Evolutionary conservation across 2,329 filamentous ascomycete genomes (phyloP).

Genomic region (Pseudocercospora crystallina): DNA sequence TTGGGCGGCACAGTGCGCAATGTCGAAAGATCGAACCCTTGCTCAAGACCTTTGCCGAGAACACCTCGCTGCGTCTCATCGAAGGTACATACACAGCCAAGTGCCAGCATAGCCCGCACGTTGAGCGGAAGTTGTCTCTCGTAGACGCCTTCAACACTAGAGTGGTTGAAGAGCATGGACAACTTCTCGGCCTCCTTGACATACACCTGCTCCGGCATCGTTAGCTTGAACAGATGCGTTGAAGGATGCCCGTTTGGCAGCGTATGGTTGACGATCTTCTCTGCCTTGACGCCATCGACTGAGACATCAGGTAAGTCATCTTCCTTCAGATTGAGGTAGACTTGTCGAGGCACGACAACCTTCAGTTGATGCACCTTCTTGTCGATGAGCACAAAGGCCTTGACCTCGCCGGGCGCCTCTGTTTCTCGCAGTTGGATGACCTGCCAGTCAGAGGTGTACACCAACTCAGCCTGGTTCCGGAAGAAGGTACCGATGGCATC

Average conservation of each 20-base stretch:
- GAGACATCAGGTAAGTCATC: slow-evolving; percentile 86
- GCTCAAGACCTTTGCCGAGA: slow-evolving; percentile 85
- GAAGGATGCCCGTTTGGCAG: slow-evolving; percentile 94
- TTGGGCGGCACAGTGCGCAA: slow-evolving; percentile 68
- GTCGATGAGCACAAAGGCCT: slow-evolving; percentile 88
- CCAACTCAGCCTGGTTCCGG: slow-evolving; percentile 84
- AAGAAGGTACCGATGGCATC: slow-evolving; percentile 71
- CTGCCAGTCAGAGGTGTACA: slow-evolving; percentile 94
- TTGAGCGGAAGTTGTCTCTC: slow-evolving; percentile 89
- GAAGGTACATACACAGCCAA: slow-evolving; percentile 90
- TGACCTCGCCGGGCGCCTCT: slow-evolving; percentile 80
- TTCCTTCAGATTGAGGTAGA: slow-evolving; percentile 89
- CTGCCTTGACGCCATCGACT: slow-evolving; percentile 79
- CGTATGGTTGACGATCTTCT: slow-evolving; percentile 90
- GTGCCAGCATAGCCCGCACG: slow-evolving; percentile 79
- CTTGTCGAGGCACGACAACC: slow-evolving; percentile 80
- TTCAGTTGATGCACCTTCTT: slow-evolving; percentile 86
- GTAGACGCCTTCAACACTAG: slow-evolving; percentile 95
- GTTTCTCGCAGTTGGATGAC: slow-evolving; percentile 82
- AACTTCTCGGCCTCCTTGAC: slow-evolving; percentile 82
- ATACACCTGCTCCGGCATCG: slow-evolving; percentile 84
- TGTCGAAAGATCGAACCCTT: slow-evolving; percentile 83
- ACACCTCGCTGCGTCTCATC: slow-evolving; percentile 89
- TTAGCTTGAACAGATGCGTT: slow-evolving; percentile 90
- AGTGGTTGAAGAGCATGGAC: slow-evolving; percentile 79